phyloP scores from a whole-genome alignment of 768 basidiomycete genomes.

The Brasilioporus rufonigricans region DNA sequence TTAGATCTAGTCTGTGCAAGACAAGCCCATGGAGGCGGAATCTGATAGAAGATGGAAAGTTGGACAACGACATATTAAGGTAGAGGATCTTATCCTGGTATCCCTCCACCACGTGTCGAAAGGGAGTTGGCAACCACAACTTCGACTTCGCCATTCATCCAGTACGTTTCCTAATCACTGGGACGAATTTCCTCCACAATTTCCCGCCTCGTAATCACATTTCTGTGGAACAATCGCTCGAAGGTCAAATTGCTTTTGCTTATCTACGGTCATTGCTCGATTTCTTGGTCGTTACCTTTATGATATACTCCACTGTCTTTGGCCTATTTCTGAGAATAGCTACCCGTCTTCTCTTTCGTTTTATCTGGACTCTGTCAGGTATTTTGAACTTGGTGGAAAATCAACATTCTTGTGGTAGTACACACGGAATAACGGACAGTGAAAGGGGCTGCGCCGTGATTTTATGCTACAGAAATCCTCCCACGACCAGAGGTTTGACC shows the following conservation, averaged over 20 bases:
- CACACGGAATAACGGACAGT: too few relatives aligned
- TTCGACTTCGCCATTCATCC: slow-evolving; percentile 43
- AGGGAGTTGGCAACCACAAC: slow-evolving; percentile 80
- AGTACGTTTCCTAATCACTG: not conserved
- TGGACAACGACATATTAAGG: slow-evolving; percentile 51
- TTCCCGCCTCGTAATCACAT: not conserved
- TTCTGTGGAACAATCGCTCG: not conserved
- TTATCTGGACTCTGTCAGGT: not conserved
- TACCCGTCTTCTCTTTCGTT: not conserved
- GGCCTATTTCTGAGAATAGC: not conserved
- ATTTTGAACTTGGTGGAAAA: not conserved
- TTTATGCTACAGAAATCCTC: too few relatives aligned
- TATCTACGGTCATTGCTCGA: not conserved
- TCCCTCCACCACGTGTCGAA: slow-evolving; percentile 82
- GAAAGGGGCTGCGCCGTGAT: too few relatives aligned
- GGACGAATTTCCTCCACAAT: not conserved
- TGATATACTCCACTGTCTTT: not conserved
- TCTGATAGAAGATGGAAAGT: slow-evolving; percentile 61
- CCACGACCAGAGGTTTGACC: too few relatives aligned
- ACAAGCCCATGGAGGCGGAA: slow-evolving; percentile 59
- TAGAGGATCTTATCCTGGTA: slow-evolving; percentile 70
- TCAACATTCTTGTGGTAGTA: not conserved
- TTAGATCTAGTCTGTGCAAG: slow-evolving; percentile 44
- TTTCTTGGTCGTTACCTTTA: not conserved
- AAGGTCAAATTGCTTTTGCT: not conserved